Percentiles rank a stretch among this genome's conserved stretches.
Conservation (phyloP, 805 yeast genomes). For the fission yeast (Schizosaccharomyces pombe) region DNA sequence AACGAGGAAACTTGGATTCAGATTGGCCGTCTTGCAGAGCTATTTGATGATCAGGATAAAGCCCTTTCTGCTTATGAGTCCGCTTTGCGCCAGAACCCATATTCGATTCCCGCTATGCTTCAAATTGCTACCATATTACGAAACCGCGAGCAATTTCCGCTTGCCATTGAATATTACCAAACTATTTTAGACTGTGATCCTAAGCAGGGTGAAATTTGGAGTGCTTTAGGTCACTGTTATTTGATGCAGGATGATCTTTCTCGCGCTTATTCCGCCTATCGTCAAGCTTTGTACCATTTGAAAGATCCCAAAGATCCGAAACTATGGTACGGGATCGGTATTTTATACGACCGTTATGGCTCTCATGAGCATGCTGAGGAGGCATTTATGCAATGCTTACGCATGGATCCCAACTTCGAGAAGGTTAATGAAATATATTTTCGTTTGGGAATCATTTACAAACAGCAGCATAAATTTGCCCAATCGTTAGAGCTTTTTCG, state of each 20-base stretch:
- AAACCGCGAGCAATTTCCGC: slow-evolving; percentile 68
- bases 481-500: slow-evolving; percentile 87
- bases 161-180: slow-evolving; percentile 86
- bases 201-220: slow-evolving; percentile 93
- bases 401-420: slow-evolving; percentile 86
- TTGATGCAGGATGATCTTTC: slow-evolving; percentile 89
- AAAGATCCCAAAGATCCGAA: slow-evolving; percentile 89
- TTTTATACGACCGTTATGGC: slow-evolving; percentile 86
- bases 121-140: slow-evolving; percentile 75
- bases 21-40: slow-evolving; percentile 53
- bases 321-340: slow-evolving; percentile 97
- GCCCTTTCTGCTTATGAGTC: slow-evolving; percentile 77
- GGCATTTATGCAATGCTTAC: slow-evolving; percentile 87
- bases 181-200: slow-evolving; percentile 60
- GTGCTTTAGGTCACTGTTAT: slow-evolving; percentile 69
- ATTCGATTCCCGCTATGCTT: slow-evolving; percentile 62
- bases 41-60: slow-evolving; percentile 66
- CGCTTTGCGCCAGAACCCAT: slow-evolving; percentile 66
- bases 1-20: slow-evolving; percentile 12
- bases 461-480: slow-evolving; percentile 70
- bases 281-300: slow-evolving; percentile 75
- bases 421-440: slow-evolving; percentile 91
- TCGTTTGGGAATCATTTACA: slow-evolving; percentile 86
- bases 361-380: slow-evolving; percentile 94
- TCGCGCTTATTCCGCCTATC: slow-evolving; percentile 88